Percentiles rank a stretch among this genome's conserved stretches.
Conservation (phyloP, 164 flowering plant genomes). For the Magnolia changhungtana region DNA sequence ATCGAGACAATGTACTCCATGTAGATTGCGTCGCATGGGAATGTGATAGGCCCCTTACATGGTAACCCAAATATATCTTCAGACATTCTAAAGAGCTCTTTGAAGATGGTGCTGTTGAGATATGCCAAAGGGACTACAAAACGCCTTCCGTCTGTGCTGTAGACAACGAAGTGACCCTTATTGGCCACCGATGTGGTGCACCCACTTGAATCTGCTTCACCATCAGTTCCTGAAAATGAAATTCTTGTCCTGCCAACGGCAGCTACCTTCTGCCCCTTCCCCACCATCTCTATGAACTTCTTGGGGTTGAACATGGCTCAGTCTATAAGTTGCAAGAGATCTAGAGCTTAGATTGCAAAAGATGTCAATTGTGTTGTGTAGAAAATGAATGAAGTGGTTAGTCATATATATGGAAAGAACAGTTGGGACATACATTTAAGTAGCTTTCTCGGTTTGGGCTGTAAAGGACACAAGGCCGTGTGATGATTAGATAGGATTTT, state of each 20-base stretch:
- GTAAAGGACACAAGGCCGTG: neutral
- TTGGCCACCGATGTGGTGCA: neutral
- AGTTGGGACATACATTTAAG: neutral
- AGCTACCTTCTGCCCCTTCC: slow-evolving; percentile 12
- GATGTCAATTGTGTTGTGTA: neutral
- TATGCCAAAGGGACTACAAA: slow-evolving; percentile 24
- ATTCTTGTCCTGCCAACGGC: neutral
- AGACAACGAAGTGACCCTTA: slow-evolving; percentile 20
- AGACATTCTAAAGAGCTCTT: slow-evolving; percentile 28
- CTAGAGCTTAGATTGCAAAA: neutral
- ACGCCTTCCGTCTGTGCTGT: slow-evolving; percentile 12
- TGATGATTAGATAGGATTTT: neutral
- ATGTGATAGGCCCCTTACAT: slow-evolving; percentile 20
- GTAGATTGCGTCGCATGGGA: slow-evolving; percentile 22
- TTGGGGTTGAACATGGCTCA: slow-evolving; percentile 9
- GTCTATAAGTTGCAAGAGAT: neutral
- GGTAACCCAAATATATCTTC: slow-evolving; percentile 30
- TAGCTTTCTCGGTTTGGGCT: neutral
- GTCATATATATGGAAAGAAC: neutral
- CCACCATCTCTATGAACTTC: slow-evolving; percentile 6
- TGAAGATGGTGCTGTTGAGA: slow-evolving; percentile 20
- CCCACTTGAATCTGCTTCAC: too few species aligned
- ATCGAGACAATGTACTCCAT: slow-evolving; percentile 20
- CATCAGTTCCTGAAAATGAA: neutral
- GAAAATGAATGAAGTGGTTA: neutral